Evolutionary conservation across 805 yeast genomes (phyloP).

Genomic region (Lachancea sp.): DNA sequence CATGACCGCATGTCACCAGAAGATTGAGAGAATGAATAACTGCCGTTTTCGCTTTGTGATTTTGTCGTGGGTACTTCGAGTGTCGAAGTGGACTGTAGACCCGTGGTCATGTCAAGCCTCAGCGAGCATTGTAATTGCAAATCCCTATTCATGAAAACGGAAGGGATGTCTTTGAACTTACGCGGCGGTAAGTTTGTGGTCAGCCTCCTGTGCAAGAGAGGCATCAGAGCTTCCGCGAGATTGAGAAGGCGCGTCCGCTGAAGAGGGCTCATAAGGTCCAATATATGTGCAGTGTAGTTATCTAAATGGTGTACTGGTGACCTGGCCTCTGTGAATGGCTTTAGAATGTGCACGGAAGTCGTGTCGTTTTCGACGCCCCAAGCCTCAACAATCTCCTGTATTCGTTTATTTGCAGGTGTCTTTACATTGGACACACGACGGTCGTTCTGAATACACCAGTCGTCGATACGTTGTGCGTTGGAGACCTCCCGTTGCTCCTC

Average conservation of each 20-base stretch:
- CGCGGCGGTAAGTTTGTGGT: constrained; percentile 4
- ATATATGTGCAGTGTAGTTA: constrained; percentile 12
- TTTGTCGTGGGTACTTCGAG: not conserved
- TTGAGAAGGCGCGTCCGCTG: constrained; percentile 13
- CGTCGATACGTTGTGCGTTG: constrained; percentile 22
- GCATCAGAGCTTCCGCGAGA: constrained; percentile 16
- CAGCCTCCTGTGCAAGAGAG: constrained; percentile 15
- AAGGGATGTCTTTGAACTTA: constrained; percentile 16
- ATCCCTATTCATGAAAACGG: constrained; percentile 16
- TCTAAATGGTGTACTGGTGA: constrained; percentile 1
- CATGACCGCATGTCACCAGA: constrained; percentile 7
- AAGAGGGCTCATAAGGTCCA: constrained; percentile 9
- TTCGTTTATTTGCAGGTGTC: constrained; percentile 6
- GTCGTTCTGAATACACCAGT: constrained; percentile 21
- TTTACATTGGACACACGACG: constrained; percentile 1
- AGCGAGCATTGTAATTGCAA: constrained; percentile 13
- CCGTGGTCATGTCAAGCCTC: not conserved
- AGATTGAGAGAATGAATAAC: not conserved
- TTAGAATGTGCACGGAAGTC: constrained; percentile 2
- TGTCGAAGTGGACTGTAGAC: not conserved
- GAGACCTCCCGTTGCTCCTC: not conserved
- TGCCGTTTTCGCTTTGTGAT: constrained; percentile 1
- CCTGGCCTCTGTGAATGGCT: not conserved
- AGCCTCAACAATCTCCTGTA: constrained; percentile 27
- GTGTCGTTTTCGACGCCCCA: constrained; percentile 33